phyloP scores from a whole-genome alignment of 768 basidiomycete species.

The Serpula lacrymans region DNA sequence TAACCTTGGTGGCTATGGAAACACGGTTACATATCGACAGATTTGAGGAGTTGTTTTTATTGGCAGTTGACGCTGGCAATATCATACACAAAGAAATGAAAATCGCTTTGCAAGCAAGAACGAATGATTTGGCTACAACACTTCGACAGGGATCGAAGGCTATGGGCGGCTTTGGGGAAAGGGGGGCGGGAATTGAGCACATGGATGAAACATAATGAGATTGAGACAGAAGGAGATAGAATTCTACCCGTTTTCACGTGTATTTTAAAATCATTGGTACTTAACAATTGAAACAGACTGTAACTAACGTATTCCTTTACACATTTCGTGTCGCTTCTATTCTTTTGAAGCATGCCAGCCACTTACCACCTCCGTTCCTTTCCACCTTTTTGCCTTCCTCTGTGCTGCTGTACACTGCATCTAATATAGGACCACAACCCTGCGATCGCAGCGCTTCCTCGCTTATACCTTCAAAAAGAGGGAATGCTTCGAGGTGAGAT shows the following conservation, averaged over 20 bases:
- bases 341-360: slow-evolving; percentile 86
- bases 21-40: slow-evolving; percentile 90
- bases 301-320: too few relatives aligned
- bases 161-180: slow-evolving; percentile 16
- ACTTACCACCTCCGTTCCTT: slow-evolving; percentile 86
- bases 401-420: slow-evolving; percentile 79
- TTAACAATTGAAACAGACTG: too few relatives aligned
- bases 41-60: slow-evolving; percentile 82
- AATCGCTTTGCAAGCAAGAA: slow-evolving; percentile 59
- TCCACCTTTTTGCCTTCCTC: slow-evolving; percentile 98
- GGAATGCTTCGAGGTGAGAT: slow-evolving; percentile 80
- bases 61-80: slow-evolving; percentile 74
- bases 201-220: slow-evolving; percentile 26
- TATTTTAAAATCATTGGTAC: too few relatives aligned
- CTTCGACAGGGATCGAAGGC: slow-evolving; percentile 48
- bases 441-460: slow-evolving; percentile 73
- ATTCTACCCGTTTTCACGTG: too few relatives aligned
- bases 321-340: slow-evolving; percentile 24
- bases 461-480: slow-evolving; percentile 78
- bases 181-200: too few relatives aligned
- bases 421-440: slow-evolving; percentile 75
- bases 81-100: slow-evolving; percentile 87
- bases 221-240: slow-evolving; percentile 37
- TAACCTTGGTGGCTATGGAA: slow-evolving; percentile 91
- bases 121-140: slow-evolving; percentile 56